Evolutionary conservation across 192 early-diverging fungal species (phyloP).

Genomic region (Borealophlyctis nickersoniae): DNA sequence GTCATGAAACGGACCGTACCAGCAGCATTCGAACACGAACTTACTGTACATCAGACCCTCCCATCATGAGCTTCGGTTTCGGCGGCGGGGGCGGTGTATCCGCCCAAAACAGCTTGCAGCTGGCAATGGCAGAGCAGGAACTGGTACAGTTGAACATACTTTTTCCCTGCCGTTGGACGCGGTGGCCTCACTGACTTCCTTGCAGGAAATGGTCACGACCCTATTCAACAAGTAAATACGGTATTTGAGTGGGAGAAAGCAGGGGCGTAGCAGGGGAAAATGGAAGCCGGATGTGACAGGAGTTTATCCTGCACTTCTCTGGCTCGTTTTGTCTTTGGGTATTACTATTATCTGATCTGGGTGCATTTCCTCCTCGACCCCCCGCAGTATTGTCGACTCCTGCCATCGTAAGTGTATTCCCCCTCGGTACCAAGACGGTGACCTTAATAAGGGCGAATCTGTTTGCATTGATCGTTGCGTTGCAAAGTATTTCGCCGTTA

Average conservation of each 20-base stretch:
- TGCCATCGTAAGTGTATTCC: conserved; percentile 87
- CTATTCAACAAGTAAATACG: conserved; percentile 35
- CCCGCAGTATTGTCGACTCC: conserved; percentile 61
- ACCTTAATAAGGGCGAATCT: conserved; percentile 87
- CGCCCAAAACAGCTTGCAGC: conserved; percentile 21
- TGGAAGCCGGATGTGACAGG: no score
- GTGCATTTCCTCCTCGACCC: background rate
- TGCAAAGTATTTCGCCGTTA: conserved; percentile 81
- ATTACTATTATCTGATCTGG: no score
- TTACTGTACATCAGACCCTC: no score
- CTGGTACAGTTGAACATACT: conserved; percentile 17
- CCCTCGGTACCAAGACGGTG: conserved; percentile 70
- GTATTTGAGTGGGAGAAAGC: no score
- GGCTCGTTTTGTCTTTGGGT: no score
- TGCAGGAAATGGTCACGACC: conserved; percentile 34
- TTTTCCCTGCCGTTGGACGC: background rate
- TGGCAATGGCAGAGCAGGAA: conserved; percentile 37
- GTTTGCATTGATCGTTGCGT: conserved; percentile 89
- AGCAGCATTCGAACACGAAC: no score
- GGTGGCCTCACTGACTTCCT: conserved; percentile 7
- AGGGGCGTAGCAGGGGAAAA: no score
- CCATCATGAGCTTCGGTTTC: conserved; percentile 29
- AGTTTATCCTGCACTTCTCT: no score
- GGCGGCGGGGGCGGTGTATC: conserved; percentile 5
- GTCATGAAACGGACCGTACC: no score